A percentile compares a stretch with the other conserved stretches of the same genome.
phyloP scores from a whole-genome alignment of 208 protist species.

The Trypanosoma boissoni region DNA sequence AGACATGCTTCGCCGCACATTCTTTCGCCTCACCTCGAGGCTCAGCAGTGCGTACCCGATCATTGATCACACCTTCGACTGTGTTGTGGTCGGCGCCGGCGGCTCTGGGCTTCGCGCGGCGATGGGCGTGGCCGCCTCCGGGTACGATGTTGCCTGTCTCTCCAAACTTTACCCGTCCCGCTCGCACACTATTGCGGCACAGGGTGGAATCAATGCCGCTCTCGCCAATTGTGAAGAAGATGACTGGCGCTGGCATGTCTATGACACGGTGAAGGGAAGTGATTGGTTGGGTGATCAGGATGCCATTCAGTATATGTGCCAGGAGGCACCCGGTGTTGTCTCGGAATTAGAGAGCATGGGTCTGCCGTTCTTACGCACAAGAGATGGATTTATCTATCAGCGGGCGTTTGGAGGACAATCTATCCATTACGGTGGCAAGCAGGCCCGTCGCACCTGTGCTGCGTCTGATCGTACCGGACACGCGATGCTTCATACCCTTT shows the following conservation, averaged over 20 bases:
- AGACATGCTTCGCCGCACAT: conserved; percentile 69
- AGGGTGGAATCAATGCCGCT: conserved; percentile 99
- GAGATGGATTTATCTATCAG: conserved; percentile 99
- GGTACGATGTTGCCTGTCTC: conserved; percentile 98
- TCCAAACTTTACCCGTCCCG: conserved; percentile 99
- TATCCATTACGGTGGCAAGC: conserved; percentile 96
- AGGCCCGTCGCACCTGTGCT: conserved; percentile 96
- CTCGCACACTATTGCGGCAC: conserved; percentile 99
- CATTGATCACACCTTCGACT: conserved; percentile 99
- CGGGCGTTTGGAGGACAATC: conserved; percentile 99
- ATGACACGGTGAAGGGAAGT: conserved; percentile 99
- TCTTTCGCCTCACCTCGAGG: conserved; percentile 33
- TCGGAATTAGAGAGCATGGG: conserved; percentile 98
- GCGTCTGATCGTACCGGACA: conserved; percentile 99
- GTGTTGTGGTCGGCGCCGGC: conserved; percentile 98
- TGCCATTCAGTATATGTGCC: conserved; percentile 99
- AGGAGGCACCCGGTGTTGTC: conserved; percentile 93
- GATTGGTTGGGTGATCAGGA: conserved; percentile 99
- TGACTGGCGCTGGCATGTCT: conserved; percentile 99
- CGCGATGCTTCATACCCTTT: conserved; percentile 98
- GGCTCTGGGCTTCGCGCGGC: conserved; percentile 98
- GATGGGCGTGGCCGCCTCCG: conserved; percentile 96
- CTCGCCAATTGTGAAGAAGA: conserved; percentile 98
- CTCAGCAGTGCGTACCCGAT: conserved; percentile 92
- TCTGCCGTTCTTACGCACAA: conserved; percentile 98